Percentiles rank a stretch among this genome's conserved stretches.
phyloP scores from a whole-genome alignment of 768 basidiomycete species.

The Sporobolomyces roseus region DNA sequence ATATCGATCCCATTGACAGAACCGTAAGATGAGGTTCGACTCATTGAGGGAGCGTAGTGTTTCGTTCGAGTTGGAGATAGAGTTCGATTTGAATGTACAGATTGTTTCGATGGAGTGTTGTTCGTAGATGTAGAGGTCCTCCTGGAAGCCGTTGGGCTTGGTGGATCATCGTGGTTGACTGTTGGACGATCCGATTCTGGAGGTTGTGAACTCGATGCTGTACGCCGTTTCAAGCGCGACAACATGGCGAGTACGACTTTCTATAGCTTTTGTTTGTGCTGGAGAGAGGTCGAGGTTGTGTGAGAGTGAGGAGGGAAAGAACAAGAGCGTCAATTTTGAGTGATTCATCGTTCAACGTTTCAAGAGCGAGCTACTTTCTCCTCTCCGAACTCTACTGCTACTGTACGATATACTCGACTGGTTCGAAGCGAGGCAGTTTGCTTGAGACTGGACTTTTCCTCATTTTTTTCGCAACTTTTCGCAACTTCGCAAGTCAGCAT shows the following conservation, averaged over 20 bases:
- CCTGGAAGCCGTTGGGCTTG: constrained; percentile 1
- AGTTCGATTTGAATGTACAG: constrained; percentile 10
- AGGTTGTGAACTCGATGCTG: constrained; percentile 10
- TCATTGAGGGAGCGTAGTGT: not conserved
- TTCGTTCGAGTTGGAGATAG: constrained; percentile 17
- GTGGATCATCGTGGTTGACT: constrained; percentile 4
- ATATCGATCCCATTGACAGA: not conserved
- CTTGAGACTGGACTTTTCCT: too few relatives aligned
- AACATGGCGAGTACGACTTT: too few relatives aligned
- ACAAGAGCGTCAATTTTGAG: too few relatives aligned
- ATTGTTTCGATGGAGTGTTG: constrained; percentile 7
- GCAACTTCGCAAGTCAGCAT: too few relatives aligned
- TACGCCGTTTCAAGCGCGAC: constrained; percentile 24
- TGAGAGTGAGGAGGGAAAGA: too few relatives aligned
- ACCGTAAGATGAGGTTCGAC: constrained; percentile 22
- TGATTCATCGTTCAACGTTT: too few relatives aligned
- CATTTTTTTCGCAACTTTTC: too few relatives aligned
- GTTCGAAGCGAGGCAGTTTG: too few relatives aligned
- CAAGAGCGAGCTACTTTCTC: too few relatives aligned
- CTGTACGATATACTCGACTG: not conserved
- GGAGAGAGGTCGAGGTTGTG: too few relatives aligned
- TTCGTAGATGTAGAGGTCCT: not conserved
- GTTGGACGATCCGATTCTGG: not conserved
- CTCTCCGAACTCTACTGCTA: too few relatives aligned
- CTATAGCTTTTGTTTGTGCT: too few relatives aligned